Percentiles rank a stretch among this genome's conserved stretches.
Conservation (phyloP, 495 filamentous ascomycete genomes). For the Penicillium ochrochloron region DNA sequence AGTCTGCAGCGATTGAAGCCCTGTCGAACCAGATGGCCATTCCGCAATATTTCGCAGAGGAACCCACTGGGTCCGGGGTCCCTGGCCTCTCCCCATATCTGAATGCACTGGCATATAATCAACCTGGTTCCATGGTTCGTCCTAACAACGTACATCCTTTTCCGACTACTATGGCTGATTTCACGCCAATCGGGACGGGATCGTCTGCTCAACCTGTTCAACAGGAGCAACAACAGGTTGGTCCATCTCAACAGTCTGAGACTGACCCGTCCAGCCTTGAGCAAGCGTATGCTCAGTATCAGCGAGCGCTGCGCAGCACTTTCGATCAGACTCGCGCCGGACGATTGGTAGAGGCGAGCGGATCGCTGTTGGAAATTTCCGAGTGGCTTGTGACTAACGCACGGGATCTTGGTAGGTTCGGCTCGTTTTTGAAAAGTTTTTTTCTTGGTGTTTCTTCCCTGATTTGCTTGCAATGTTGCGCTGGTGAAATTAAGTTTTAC, state of each 20-base stretch:
- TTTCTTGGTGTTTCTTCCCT: slow-evolving; percentile 13
- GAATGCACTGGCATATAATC: slow-evolving; percentile 57
- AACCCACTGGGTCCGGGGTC: slow-evolving; percentile 66
- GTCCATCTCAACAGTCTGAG: slow-evolving; percentile 27
- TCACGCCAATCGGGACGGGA: slow-evolving; percentile 48
- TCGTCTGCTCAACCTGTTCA: slow-evolving; percentile 28
- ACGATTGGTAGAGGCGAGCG: slow-evolving; percentile 72
- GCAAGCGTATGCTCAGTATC: slow-evolving; percentile 75
- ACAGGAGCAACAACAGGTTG: slow-evolving; percentile 32
- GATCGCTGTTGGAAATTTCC: slow-evolving; percentile 76
- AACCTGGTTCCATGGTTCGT: slow-evolving; percentile 56
- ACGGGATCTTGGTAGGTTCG: slow-evolving; percentile 76
- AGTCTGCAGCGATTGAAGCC: slow-evolving; percentile 80
- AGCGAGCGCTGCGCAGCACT: slow-evolving; percentile 69
- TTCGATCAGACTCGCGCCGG: slow-evolving; percentile 77
- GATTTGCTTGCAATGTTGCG: slow-evolving; percentile 25
- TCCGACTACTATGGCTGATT: slow-evolving; percentile 57
- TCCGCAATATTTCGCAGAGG: slow-evolving; percentile 79
- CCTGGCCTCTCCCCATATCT: slow-evolving; percentile 58
- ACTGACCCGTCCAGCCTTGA: slow-evolving; percentile 49
- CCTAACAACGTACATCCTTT: slow-evolving; percentile 56
- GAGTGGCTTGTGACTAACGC: slow-evolving; percentile 85
- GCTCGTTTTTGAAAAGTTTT: slow-evolving; percentile 28
- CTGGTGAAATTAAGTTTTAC: slow-evolving; percentile 1
- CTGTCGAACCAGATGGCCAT: slow-evolving; percentile 70